Evolutionary conservation across 768 basidiomycete species (phyloP).

Genomic region (Lentinula lateritia): DNA sequence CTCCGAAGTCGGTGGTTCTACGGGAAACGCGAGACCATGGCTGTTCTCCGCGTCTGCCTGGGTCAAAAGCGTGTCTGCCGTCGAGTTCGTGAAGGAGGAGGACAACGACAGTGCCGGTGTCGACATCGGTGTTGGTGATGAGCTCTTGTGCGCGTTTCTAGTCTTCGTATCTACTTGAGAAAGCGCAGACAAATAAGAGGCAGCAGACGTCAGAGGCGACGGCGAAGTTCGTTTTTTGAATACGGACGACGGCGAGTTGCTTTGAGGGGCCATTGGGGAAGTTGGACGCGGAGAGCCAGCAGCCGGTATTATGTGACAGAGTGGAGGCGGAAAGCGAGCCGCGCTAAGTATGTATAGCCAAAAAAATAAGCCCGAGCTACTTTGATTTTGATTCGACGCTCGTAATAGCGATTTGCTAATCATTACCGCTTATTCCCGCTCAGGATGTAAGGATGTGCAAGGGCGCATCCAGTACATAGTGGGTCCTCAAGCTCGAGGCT

Average conservation of each 20-base stretch:
- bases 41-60: slow-evolving; percentile 45
- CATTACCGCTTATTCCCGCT: no score
- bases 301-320: no score
- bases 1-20: slow-evolving; percentile 69
- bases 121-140: slow-evolving; percentile 48
- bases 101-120: slow-evolving; percentile 73
- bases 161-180: slow-evolving; percentile 65
- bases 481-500: no score
- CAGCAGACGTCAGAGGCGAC: slow-evolving; percentile 42
- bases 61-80: slow-evolving; percentile 59
- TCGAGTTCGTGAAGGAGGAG: slow-evolving; percentile 63
- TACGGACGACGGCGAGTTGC: slow-evolving; percentile 48
- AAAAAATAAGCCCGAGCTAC: no score
- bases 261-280: slow-evolving; percentile 61
- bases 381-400: no score
- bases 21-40: slow-evolving; percentile 56
- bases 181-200: slow-evolving; percentile 55
- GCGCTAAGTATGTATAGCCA: no score
- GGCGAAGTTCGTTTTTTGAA: slow-evolving; percentile 52
- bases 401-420: no score
- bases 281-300: slow-evolving; percentile 9
- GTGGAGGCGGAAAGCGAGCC: neutral
- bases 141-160: slow-evolving; percentile 26
- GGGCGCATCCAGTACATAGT: no score
- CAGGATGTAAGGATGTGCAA: no score